Conservation (phyloP, 164 flowering plant species). For the Macadamia integrifolia region DNA sequence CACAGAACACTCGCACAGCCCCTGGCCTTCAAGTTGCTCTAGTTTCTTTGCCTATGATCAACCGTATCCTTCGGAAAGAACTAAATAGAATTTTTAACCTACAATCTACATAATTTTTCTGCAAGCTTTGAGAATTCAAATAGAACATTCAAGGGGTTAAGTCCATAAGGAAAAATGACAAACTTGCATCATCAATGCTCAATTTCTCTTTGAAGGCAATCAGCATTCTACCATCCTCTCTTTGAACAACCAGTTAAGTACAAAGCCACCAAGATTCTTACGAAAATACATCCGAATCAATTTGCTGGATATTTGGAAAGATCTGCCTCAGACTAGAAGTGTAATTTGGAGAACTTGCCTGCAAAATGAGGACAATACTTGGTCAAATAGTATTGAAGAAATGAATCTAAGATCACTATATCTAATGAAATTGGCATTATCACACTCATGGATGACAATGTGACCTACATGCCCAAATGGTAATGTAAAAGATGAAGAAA, state of each 20-base stretch:
- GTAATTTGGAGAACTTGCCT: conserved; percentile 72
- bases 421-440: background rate
- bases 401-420: background rate
- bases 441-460: no score
- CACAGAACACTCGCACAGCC: background rate
- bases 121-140: background rate
- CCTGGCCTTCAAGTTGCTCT: background rate
- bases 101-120: background rate
- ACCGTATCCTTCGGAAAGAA: background rate
- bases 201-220: background rate
- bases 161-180: background rate
- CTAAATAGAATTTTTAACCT: background rate
- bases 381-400: background rate
- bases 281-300: conserved; percentile 49
- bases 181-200: background rate
- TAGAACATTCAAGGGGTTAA: background rate
- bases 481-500: no score
- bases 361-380: conserved; percentile 17
- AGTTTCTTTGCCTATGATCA: background rate
- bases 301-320: conserved; percentile 78
- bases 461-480: no score
- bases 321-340: conserved; percentile 35
- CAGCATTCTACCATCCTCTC: background rate
- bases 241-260: background rate
- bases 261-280: background rate